Evolutionary conservation across 2,329 filamentous ascomycete genomes (phyloP).

Genomic region (Tolypocladium paradoxum): DNA sequence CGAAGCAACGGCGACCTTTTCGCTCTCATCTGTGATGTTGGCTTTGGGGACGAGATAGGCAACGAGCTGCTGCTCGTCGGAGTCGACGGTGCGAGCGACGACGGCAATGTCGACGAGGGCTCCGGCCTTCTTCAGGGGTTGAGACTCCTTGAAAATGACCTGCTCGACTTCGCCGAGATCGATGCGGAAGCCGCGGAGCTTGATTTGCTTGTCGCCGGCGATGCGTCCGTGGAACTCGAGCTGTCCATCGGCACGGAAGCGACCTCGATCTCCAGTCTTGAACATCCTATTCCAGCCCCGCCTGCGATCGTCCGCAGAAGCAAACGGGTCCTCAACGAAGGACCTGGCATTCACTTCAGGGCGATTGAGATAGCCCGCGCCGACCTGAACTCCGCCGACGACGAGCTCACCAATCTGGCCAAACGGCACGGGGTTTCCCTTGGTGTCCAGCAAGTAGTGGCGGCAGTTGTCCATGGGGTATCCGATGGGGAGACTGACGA

Average conservation of each 20-base stretch:
- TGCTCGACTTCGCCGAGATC: conserved; percentile 28
- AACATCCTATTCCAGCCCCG: conserved; percentile 25
- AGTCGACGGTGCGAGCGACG: conserved; percentile 8
- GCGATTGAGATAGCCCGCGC: conserved; percentile 26
- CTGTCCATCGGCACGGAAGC: conserved; percentile 23
- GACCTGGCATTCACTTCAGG: conserved; percentile 40
- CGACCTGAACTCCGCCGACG: conserved; percentile 30
- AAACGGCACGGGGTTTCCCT: conserved; percentile 24
- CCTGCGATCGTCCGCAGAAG: conserved; percentile 10
- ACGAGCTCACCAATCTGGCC: conserved; percentile 31
- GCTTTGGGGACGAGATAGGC: conserved; percentile 12
- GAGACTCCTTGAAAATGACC: conserved; percentile 10
- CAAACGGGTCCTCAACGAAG: conserved; percentile 10
- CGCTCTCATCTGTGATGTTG: conserved; percentile 3
- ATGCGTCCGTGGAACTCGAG: conserved; percentile 26
- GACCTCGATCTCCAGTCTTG: conserved; percentile 29
- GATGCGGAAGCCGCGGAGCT: conserved; percentile 20
- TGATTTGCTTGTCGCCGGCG: conserved; percentile 26
- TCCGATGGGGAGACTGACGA: conserved; percentile 11
- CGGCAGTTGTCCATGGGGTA: conserved; percentile 17
- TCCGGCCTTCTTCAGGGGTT: conserved; percentile 3
- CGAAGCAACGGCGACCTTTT: conserved; percentile 6
- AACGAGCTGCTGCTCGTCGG: conserved; percentile 12
- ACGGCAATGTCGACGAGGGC: conserved; percentile 9
- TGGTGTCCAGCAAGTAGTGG: conserved; percentile 27